A percentile compares a stretch with the other conserved stretches of the same genome.
Conservation (phyloP, 345 rosid genomes). For the Salix viminalis region DNA sequence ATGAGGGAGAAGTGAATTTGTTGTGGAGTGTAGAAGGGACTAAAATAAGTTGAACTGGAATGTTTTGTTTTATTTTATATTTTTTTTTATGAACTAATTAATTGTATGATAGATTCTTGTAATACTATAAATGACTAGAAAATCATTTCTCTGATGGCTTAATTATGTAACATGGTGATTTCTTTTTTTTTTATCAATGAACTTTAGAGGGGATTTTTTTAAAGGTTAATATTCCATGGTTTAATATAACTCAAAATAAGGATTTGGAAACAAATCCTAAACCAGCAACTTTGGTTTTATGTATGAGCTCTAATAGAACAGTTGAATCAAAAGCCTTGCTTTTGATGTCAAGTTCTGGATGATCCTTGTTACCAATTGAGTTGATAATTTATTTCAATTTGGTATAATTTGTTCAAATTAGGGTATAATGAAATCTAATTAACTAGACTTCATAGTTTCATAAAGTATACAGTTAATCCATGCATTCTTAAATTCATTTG, state of each 20-base stretch:
- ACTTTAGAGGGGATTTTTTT: slow-evolving; percentile 36
- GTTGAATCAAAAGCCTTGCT: slow-evolving; percentile 25
- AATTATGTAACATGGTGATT: slow-evolving; percentile 3
- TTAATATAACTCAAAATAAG: slow-evolving; percentile 26
- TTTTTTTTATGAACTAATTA: not conserved
- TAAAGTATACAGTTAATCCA: too few species aligned
- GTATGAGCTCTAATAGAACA: slow-evolving; percentile 23
- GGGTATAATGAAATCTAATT: too few species aligned
- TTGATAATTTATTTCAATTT: too few species aligned
- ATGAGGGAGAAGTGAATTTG: too few species aligned
- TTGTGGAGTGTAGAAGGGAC: too few species aligned
- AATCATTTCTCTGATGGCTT: slow-evolving; percentile 7
- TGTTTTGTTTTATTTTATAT: not conserved
- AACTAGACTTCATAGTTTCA: too few species aligned
- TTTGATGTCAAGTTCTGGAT: slow-evolving; percentile 48
- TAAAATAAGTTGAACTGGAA: too few species aligned
- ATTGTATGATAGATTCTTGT: not conserved
- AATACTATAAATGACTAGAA: not conserved
- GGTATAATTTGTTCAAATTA: too few species aligned
- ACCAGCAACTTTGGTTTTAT: not conserved
- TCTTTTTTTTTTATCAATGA: slow-evolving; percentile 29
- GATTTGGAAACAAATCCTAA: slow-evolving; percentile 31
- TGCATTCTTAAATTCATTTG: too few species aligned
- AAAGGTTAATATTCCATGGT: slow-evolving; percentile 37
- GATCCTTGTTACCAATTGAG: slow-evolving; percentile 50